phyloP scores from a whole-genome alignment of 345 rosid genomes.

The Arabidopsis suecica region DNA sequence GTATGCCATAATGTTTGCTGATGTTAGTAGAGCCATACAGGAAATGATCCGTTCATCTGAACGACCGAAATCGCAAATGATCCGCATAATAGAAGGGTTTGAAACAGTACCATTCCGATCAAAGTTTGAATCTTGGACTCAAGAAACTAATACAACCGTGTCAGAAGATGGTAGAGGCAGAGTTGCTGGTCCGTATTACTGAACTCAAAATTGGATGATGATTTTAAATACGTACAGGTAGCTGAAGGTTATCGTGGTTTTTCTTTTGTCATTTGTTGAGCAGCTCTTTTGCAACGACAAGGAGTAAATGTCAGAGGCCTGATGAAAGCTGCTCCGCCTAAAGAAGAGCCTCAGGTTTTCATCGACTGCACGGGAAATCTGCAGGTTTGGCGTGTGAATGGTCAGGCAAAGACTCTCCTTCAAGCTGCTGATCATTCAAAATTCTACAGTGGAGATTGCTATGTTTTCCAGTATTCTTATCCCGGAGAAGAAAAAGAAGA shows the following conservation, averaged over 20 bases:
- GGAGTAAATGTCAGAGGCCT: slow-evolving; percentile 93
- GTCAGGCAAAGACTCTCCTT: slow-evolving; percentile 72
- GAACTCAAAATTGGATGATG: slow-evolving; percentile 3
- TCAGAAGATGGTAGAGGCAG: slow-evolving; percentile 98
- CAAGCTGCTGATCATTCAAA: slow-evolving; percentile 85
- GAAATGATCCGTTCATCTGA: slow-evolving; percentile 68
- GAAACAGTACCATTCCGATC: slow-evolving; percentile 89
- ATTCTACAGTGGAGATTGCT: slow-evolving; percentile 92
- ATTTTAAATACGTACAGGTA: not conserved
- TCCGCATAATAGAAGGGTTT: slow-evolving; percentile 94
- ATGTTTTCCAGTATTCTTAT: slow-evolving; percentile 89
- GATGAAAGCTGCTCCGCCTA: slow-evolving; percentile 77
- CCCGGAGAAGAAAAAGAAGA: slow-evolving; percentile 97
- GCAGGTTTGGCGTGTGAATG: slow-evolving; percentile 96
- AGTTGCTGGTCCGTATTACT: slow-evolving; percentile 80
- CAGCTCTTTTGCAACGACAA: slow-evolving; percentile 89
- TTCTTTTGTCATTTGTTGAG: slow-evolving; percentile 25
- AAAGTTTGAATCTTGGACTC: slow-evolving; percentile 93
- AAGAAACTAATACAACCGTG: slow-evolving; percentile 69
- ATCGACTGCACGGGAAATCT: slow-evolving; percentile 95
- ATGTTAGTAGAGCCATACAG: slow-evolving; percentile 53
- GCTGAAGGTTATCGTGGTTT: not conserved
- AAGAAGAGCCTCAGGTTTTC: slow-evolving; percentile 82
- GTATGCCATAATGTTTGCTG: slow-evolving; percentile 29
- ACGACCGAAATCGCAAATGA: slow-evolving; percentile 68